These are phyloP conservation scores for Stropharia rugosoannulata DNA, from an alignment of 768 basidiomycete genomes.

Conservation along the genomic window DNA sequence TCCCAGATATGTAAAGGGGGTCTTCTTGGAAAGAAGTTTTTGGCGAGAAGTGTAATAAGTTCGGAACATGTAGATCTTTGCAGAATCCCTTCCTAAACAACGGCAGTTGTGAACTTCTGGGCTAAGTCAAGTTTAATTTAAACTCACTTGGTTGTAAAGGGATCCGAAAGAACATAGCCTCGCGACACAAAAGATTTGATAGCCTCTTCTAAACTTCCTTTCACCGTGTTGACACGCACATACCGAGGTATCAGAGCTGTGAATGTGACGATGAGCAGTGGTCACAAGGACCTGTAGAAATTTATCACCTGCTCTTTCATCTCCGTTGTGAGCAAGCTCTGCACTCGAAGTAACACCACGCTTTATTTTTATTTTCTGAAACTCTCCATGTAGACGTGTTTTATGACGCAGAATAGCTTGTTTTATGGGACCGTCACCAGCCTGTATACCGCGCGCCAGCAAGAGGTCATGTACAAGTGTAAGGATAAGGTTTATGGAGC, in stretches of 20 bases:
- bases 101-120: conserved; percentile 5
- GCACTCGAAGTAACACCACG: conserved; percentile 62
- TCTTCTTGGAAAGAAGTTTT: conserved; percentile 67
- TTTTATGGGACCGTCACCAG: conserved; percentile 88
- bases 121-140: background rate
- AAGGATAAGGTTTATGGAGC: conserved; percentile 65
- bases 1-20: conserved; percentile 70
- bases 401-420: conserved; percentile 87
- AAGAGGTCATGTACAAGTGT: conserved; percentile 92
- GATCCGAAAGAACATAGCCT: conserved; percentile 55
- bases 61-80: conserved; percentile 77
- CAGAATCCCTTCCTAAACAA: conserved; percentile 57
- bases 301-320: conserved; percentile 59
- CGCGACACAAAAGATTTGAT: conserved; percentile 50
- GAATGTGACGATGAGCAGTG: conserved; percentile 9
- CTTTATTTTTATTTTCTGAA: conserved; percentile 81
- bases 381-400: conserved; percentile 83
- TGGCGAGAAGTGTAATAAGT: conserved; percentile 79
- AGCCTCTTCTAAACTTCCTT: conserved; percentile 68
- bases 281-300: conserved; percentile 6
- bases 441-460: conserved; percentile 82
- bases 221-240: conserved; percentile 75
- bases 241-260: conserved; percentile 79
- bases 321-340: conserved; percentile 62
- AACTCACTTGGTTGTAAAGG: conserved; percentile 53